Percentiles rank a stretch among this genome's conserved stretches.
Evolutionary conservation across 805 yeast genomes (phyloP).

Genomic region (Saturnispora silvae): DNA sequence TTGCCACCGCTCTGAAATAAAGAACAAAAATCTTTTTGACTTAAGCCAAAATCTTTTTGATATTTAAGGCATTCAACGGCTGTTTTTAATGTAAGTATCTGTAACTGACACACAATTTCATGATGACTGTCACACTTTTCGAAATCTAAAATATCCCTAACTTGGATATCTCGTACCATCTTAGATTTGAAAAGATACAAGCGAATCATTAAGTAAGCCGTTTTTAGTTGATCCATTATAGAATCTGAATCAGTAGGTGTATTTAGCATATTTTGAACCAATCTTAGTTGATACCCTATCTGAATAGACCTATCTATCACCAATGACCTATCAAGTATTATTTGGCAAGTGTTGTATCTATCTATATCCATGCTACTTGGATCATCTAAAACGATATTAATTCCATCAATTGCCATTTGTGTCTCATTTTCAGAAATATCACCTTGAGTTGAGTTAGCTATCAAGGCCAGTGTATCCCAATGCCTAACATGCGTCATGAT

Average conservation of each 20-base stretch:
- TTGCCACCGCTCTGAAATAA: background rate
- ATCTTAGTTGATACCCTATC: background rate
- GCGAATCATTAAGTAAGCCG: background rate
- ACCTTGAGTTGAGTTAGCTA: background rate
- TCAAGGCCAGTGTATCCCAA: background rate
- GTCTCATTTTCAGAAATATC: background rate
- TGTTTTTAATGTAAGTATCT: background rate
- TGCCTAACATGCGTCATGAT: background rate
- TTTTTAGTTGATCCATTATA: background rate
- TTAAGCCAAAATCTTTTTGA: background rate
- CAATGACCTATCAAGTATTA: background rate
- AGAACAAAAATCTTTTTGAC: background rate
- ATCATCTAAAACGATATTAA: background rate
- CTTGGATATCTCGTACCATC: no score
- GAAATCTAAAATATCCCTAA: background rate
- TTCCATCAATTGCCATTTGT: constrained; percentile 1
- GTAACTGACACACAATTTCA: background rate
- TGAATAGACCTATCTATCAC: background rate
- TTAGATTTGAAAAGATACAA: background rate
- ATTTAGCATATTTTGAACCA: background rate
- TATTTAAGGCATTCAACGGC: background rate
- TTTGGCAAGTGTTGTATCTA: constrained; percentile 1
- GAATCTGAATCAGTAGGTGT: background rate
- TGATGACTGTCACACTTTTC: background rate
- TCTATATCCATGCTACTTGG: background rate